phyloP scores from a whole-genome alignment of 495 filamentous ascomycete genomes.

The Sordaria brevicollis region DNA sequence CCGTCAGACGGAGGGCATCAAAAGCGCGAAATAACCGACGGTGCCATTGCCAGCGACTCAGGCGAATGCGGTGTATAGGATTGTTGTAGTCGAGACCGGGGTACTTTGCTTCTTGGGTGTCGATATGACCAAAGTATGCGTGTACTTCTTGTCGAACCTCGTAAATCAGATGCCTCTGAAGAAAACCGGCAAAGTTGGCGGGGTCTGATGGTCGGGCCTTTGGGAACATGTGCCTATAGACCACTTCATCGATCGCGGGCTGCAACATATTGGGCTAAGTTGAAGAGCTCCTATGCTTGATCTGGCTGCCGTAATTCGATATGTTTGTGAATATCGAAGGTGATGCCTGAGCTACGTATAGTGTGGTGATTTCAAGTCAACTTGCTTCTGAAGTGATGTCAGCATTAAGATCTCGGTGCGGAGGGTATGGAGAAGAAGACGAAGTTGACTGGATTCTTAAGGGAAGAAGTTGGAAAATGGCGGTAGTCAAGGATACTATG shows the following conservation, averaged over 20 bases:
- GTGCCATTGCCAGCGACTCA: conserved; percentile 74
- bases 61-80: conserved; percentile 69
- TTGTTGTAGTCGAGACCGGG: conserved; percentile 83
- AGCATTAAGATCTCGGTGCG: background rate
- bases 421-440: background rate
- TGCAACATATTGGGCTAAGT: conserved; percentile 38
- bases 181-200: conserved; percentile 41
- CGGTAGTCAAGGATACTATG: background rate
- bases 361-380: background rate
- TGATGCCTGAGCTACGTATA: background rate
- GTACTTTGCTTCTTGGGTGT: conserved; percentile 81
- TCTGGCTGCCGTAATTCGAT: background rate
- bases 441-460: background rate
- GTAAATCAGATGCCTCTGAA: conserved; percentile 59
- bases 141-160: conserved; percentile 82
- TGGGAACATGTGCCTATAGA: conserved; percentile 47
- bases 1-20: conserved; percentile 65
- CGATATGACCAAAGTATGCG: conserved; percentile 75
- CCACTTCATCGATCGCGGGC: conserved; percentile 40
- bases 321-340: background rate
- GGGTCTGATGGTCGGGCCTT: conserved; percentile 39
- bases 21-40: conserved; percentile 73
- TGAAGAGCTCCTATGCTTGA: background rate
- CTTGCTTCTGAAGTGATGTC: background rate
- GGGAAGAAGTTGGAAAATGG: background rate